Conservation (phyloP, 2,329 filamentous ascomycete genomes). For the Paraconiothyrium brasiliense region DNA sequence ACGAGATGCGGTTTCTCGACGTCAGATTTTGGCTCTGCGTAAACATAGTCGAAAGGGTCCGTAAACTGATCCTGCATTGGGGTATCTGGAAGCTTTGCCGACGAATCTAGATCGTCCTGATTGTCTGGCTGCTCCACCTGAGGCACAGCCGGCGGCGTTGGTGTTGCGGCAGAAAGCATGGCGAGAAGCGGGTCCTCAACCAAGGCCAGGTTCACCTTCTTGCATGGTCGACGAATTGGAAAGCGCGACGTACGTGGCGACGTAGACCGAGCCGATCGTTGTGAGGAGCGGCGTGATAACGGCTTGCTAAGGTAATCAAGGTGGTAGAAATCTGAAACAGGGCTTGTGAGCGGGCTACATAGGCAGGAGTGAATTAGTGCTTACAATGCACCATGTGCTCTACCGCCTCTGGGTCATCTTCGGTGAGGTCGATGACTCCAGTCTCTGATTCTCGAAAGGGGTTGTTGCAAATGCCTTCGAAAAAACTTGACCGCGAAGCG, state of each 20-base stretch:
- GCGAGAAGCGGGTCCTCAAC: constrained; percentile 52
- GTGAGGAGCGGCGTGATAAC: constrained; percentile 41
- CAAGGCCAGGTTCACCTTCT: constrained; percentile 44
- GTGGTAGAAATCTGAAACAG: constrained; percentile 51
- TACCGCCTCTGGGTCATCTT: constrained; percentile 53
- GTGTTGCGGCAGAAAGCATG: constrained; percentile 36
- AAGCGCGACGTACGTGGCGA: constrained; percentile 33
- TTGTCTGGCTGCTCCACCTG: constrained; percentile 34
- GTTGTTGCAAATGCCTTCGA: constrained; percentile 52
- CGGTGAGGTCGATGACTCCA: constrained; percentile 50
- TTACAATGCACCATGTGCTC: constrained; percentile 54
- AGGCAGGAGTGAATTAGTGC: constrained; percentile 23
- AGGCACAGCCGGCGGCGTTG: constrained; percentile 37
- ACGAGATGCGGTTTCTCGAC: constrained; percentile 54
- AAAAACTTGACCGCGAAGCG: constrained; percentile 60
- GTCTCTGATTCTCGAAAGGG: constrained; percentile 49
- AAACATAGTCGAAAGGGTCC: constrained; percentile 39
- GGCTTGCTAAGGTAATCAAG: constrained; percentile 51
- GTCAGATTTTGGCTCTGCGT: constrained; percentile 47
- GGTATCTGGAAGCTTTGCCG: constrained; percentile 41
- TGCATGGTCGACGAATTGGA: constrained; percentile 26
- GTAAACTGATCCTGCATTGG: constrained; percentile 46
- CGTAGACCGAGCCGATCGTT: constrained; percentile 34
- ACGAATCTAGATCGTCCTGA: constrained; percentile 33
- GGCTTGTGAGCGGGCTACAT: constrained; percentile 28